Conservation (phyloP, 495 filamentous ascomycete species). For the Lophiostoma macrostomum region DNA sequence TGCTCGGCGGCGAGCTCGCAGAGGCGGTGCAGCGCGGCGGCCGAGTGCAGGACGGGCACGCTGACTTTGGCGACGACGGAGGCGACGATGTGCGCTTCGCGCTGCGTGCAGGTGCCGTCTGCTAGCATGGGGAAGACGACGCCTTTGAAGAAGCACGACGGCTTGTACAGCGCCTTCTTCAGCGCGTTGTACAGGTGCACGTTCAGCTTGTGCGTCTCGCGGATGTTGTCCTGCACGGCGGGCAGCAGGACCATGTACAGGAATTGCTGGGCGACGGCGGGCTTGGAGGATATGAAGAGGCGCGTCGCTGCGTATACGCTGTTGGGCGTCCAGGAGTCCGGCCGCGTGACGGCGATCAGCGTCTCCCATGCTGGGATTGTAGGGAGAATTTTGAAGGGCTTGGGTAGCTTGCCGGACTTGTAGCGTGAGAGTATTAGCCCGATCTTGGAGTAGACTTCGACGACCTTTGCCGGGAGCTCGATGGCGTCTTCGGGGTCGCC, state of each 20-base stretch:
- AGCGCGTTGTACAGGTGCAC: conserved; percentile 90
- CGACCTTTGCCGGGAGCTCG: conserved; percentile 81
- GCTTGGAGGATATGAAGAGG: conserved; percentile 81
- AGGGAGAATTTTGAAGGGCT: conserved; percentile 95
- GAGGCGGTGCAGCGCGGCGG: conserved; percentile 82
- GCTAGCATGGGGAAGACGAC: conserved; percentile 85
- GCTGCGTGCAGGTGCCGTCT: conserved; percentile 73
- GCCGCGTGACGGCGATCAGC: conserved; percentile 75
- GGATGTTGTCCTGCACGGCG: conserved; percentile 82
- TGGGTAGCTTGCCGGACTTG: conserved; percentile 90
- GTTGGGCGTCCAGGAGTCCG: conserved; percentile 84
- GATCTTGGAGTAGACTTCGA: conserved; percentile 93
- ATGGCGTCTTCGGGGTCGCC: conserved; percentile 66
- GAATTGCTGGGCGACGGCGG: conserved; percentile 72
- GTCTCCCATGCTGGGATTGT: conserved; percentile 87
- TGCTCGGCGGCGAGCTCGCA: conserved; percentile 92
- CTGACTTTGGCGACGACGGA: conserved; percentile 75
- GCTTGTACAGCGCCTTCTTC: conserved; percentile 93
- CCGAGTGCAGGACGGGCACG: conserved; percentile 87
- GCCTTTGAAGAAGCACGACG: conserved; percentile 94
- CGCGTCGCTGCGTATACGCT: conserved; percentile 80
- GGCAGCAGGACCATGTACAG: conserved; percentile 79
- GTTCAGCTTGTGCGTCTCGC: conserved; percentile 86
- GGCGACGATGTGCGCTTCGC: conserved; percentile 87
- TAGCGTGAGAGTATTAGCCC: conserved; percentile 86